These are phyloP conservation scores for Cyanodermella asteris DNA, from an alignment of 2,329 filamentous ascomycete species.

Conservation along the genomic window DNA sequence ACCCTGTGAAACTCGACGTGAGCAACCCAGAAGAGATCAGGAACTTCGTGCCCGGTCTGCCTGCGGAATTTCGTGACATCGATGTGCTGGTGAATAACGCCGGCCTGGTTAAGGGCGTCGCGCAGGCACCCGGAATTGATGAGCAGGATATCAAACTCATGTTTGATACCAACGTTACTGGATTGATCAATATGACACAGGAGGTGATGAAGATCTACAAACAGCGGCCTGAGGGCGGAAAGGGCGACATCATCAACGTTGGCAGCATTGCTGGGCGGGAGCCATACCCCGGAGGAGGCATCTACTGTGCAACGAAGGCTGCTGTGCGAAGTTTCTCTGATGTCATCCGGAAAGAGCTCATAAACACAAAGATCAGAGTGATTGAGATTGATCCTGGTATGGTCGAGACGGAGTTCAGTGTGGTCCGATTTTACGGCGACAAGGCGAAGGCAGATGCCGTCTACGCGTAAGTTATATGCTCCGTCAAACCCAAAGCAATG, in stretches of 20 bases:
- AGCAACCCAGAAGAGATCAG: constrained; percentile 55
- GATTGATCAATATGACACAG: constrained; percentile 92
- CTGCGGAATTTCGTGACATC: constrained; percentile 63
- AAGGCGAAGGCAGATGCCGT: constrained; percentile 77
- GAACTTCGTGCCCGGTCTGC: constrained; percentile 49
- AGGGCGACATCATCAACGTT: constrained; percentile 88
- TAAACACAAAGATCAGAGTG: constrained; percentile 57
- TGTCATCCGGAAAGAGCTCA: constrained; percentile 58
- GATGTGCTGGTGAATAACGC: constrained; percentile 92
- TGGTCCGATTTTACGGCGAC: constrained; percentile 75
- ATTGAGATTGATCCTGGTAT: constrained; percentile 84
- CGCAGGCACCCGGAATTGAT: constrained; percentile 61
- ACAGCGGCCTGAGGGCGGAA: constrained; percentile 42
- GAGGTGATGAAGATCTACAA: constrained; percentile 68
- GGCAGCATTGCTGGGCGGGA: constrained; percentile 82
- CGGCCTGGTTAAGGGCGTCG: constrained; percentile 74
- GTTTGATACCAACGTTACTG: constrained; percentile 85
- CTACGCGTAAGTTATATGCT: constrained; percentile 40
- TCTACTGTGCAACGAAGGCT: constrained; percentile 87
- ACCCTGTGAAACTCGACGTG: constrained; percentile 70
- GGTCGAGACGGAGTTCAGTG: constrained; percentile 85
- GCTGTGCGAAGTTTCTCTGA: constrained; percentile 74
- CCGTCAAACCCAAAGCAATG: background rate
- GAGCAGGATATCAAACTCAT: constrained; percentile 67
- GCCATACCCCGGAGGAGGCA: constrained; percentile 62